phyloP scores from a whole-genome alignment of 1,139 yeast genomes.

The Blastobotrys malaysiensis region DNA sequence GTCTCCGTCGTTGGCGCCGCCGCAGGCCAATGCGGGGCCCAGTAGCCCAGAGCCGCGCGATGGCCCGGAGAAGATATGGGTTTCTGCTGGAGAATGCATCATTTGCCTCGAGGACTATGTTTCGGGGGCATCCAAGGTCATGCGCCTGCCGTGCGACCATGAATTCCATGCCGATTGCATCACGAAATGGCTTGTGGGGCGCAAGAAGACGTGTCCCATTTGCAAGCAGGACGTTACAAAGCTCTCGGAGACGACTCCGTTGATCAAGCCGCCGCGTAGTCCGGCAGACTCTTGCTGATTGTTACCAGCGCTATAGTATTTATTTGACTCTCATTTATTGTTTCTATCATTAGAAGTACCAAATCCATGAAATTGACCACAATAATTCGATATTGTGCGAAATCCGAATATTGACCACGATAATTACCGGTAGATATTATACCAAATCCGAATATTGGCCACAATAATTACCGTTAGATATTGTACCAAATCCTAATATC shows the following conservation, averaged over 20 bases:
- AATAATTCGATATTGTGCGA: too few relatives aligned
- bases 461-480: too few relatives aligned
- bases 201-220: conserved; percentile 28
- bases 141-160: conserved; percentile 41
- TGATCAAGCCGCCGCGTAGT: conserved; percentile 12
- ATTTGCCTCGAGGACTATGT: conserved; percentile 40
- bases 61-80: conserved; percentile 25
- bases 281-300: too few relatives aligned
- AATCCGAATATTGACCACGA: too few relatives aligned
- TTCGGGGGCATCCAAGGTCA: conserved; percentile 31
- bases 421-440: too few relatives aligned
- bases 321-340: not conserved
- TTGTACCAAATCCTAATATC: too few relatives aligned
- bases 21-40: not conserved
- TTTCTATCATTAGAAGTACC: too few relatives aligned
- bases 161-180: conserved; percentile 41
- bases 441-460: too few relatives aligned
- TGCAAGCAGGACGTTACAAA: conserved; percentile 21
- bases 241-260: conserved; percentile 17
- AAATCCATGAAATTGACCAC: too few relatives aligned
- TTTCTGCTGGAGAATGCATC: conserved; percentile 37
- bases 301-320: not conserved
- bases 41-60: not conserved
- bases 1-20: not conserved
- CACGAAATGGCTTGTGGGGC: conserved; percentile 36